A percentile compares a stretch with the other conserved stretches of the same genome.
phyloP scores from a whole-genome alignment of 768 basidiomycete species.

The Suillus weaverae region DNA sequence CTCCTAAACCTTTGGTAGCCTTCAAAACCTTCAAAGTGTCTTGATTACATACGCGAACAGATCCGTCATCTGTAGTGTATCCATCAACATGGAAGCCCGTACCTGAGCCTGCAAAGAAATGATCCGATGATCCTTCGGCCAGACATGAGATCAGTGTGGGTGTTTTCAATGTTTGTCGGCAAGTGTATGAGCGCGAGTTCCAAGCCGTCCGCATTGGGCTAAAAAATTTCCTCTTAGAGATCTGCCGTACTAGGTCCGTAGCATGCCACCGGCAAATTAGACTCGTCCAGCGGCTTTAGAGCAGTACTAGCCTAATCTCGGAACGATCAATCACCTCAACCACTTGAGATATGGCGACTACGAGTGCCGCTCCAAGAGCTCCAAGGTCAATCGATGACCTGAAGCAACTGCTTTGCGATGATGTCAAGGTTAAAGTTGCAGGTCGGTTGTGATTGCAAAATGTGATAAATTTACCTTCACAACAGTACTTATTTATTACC shows the following conservation, averaged over 20 bases:
- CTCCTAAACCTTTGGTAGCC: constrained; percentile 59
- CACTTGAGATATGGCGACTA: not conserved
- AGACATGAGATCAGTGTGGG: constrained; percentile 57
- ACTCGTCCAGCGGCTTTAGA: not conserved
- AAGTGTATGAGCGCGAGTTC: constrained; percentile 6
- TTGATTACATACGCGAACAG: constrained; percentile 63
- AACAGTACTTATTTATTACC: not conserved
- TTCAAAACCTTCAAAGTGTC: constrained; percentile 60
- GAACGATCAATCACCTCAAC: not conserved
- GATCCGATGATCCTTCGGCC: constrained; percentile 46
- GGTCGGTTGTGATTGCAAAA: constrained; percentile 47
- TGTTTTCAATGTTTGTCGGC: constrained; percentile 35
- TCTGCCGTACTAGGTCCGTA: too few relatives aligned
- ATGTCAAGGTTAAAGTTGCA: constrained; percentile 91
- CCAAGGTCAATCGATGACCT: constrained; percentile 63
- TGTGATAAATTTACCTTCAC: constrained; percentile 4
- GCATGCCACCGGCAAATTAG: not conserved
- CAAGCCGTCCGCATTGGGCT: too few relatives aligned
- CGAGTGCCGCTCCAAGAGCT: constrained; percentile 35
- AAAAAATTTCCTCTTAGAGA: not conserved
- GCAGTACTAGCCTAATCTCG: too few relatives aligned
- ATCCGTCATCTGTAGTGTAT: constrained; percentile 54
- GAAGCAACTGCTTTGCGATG: constrained; percentile 48
- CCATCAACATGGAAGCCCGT: constrained; percentile 11
- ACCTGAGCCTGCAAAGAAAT: constrained; percentile 67